Conservation (phyloP, 75 land plant genomes). For the Ceratopteris richardii region DNA sequence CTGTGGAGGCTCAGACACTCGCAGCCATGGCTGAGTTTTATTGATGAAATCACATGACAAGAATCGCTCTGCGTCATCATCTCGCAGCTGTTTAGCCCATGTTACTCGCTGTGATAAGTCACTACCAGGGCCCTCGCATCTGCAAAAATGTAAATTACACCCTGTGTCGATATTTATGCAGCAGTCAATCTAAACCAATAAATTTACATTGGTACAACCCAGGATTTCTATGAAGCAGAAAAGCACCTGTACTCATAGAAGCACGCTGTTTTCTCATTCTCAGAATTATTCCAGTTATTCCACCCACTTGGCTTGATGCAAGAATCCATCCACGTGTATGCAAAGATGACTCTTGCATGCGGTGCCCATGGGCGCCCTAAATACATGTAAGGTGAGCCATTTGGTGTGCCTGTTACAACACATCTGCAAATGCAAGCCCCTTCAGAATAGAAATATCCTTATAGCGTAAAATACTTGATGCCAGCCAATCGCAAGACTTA, state of each 20-base stretch:
- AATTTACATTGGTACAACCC: no score
- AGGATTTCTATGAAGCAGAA: no score
- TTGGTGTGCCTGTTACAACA: slow-evolving; percentile 19
- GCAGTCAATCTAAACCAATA: background rate
- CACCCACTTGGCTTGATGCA: slow-evolving; percentile 25
- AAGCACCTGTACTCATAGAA: slow-evolving; percentile 23
- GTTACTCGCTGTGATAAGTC: slow-evolving; percentile 38
- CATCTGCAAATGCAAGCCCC: slow-evolving; percentile 9
- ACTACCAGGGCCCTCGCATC: slow-evolving; percentile 82
- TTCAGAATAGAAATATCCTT: background rate
- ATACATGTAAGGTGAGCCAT: slow-evolving; percentile 10
- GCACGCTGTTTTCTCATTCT: slow-evolving; percentile 19
- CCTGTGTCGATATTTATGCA: background rate
- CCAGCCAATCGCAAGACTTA: no score
- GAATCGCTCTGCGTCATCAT: slow-evolving; percentile 60
- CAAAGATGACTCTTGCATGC: slow-evolving; percentile 22
- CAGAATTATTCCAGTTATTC: slow-evolving; percentile 21
- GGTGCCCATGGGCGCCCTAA: slow-evolving; percentile 29
- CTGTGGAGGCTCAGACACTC: background rate
- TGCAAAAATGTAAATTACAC: slow-evolving; percentile 7
- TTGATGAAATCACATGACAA: slow-evolving; percentile 52
- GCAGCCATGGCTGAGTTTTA: slow-evolving; percentile 19
- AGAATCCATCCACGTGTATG: slow-evolving; percentile 25
- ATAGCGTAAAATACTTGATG: no score
- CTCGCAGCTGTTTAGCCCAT: slow-evolving; percentile 61